Evolutionary conservation across 495 filamentous ascomycete genomes (phyloP), one percentile per base, ranked within the genome.

Genomic region (Penicillium arizonense): DNA sequence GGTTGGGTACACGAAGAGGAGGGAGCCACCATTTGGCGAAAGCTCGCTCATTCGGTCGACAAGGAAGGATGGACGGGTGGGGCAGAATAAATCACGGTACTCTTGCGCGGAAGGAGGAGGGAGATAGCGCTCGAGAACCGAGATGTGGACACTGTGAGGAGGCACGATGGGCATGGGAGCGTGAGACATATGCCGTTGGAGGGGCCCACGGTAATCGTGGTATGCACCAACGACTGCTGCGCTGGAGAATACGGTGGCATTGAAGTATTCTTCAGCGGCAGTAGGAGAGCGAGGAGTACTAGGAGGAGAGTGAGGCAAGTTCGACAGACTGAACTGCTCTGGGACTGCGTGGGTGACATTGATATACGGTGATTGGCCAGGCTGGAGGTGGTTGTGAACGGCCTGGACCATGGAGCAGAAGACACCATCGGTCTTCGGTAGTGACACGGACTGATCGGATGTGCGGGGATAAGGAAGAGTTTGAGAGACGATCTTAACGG

Each of bases 1-100:
- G 36, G 87, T 89, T 0, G 87, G 87, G 57, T 90, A 88, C 33
- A 89, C 80, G 68, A 90, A 87, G 16, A 88, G 61, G 9, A 89
- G 64, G 20, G 72, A 77, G 43, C 87, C 86, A 28, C 78, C 74
- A 21, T 82, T 56, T 0, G 80, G 76, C 0, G 83, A 82, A 0
- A 90, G 75, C 58, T 90, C 87, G 42, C 73, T 68, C 33, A 90
- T 64, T 10, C 87, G 83, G 59, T 90, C 85, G 26, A 86, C 74
- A n/a, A 90, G 75, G 35, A 85, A 77, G 0, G 84, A 87, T 3
- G 74, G 79, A 9, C 77, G 77, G 16, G 70, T 70, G n/a, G 68
- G 57, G 32, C 65, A 69, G 62, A 88, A 87, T 54, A 89, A 74
- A 56, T 84, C 77, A 24, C 70, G 63, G 45, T 85, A 85, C 56